These are phyloP conservation scores for Brachypodium distachyon DNA, from an alignment of 202 grass and related monocot species.

Conservation along the genomic window DNA sequence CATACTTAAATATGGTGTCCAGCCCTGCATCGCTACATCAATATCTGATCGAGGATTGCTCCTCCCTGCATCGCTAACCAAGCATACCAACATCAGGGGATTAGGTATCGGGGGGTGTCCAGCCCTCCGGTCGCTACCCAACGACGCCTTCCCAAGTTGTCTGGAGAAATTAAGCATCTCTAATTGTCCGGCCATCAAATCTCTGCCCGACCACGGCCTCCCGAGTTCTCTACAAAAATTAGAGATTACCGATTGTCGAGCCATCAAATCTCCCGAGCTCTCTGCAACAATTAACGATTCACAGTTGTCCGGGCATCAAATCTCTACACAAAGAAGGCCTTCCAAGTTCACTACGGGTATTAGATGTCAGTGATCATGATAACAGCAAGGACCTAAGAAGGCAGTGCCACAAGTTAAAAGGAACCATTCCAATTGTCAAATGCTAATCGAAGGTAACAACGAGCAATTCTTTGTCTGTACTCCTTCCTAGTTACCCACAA, in stretches of 20 bases:
- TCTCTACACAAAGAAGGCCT: no score
- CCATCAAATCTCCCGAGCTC: background rate
- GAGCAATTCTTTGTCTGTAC: background rate
- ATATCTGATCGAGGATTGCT: no score
- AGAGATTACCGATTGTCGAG: background rate
- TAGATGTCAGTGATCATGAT: background rate
- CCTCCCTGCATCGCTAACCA: background rate
- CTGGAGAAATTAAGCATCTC: background rate
- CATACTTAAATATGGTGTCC: background rate
- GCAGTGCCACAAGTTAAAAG: background rate
- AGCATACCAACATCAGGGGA: background rate
- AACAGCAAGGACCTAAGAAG: background rate
- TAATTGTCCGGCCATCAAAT: background rate
- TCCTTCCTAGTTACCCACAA: background rate
- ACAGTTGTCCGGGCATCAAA: background rate
- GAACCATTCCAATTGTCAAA: background rate
- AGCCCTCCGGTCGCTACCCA: background rate
- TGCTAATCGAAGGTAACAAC: background rate
- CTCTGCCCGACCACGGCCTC: background rate
- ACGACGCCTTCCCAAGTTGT: no score
- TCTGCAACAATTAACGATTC: background rate
- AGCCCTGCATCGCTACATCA: no score
- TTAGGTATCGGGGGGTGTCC: fast-evolving
- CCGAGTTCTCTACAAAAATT: background rate
- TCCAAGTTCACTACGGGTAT: background rate